Evolutionary conservation across 768 basidiomycete species (phyloP).

Genomic region (Nidularia pulvinata): DNA sequence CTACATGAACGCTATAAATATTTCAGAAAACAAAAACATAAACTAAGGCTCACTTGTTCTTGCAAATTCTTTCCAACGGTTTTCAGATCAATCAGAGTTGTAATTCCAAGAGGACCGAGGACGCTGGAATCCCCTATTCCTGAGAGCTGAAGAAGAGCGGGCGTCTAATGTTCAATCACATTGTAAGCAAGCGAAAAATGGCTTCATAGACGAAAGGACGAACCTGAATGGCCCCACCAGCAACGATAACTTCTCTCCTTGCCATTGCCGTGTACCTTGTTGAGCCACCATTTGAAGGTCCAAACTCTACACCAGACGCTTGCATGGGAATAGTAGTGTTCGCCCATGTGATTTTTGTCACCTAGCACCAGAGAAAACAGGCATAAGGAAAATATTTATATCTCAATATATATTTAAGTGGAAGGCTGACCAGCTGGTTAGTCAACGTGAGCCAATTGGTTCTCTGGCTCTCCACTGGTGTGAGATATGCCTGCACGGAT

Average conservation of each 20-base stretch:
- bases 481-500: slow-evolving; percentile 52
- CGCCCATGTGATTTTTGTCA: slow-evolving; percentile 42
- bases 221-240: slow-evolving; percentile 50
- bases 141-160: slow-evolving; percentile 50
- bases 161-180: slow-evolving; percentile 25
- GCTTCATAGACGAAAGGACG: not conserved
- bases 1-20: slow-evolving; percentile 11
- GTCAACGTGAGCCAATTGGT: slow-evolving; percentile 51
- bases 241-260: slow-evolving; percentile 48
- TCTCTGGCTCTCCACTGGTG: slow-evolving; percentile 45
- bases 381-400: not conserved
- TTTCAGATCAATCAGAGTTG: slow-evolving; percentile 40
- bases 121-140: slow-evolving; percentile 52
- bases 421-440: slow-evolving; percentile 27
- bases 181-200: not conserved
- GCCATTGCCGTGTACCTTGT: slow-evolving; percentile 39
- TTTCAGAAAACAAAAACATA: not conserved
- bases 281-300: slow-evolving; percentile 29
- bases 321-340: slow-evolving; percentile 30
- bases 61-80: slow-evolving; percentile 59
- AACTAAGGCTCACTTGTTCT: slow-evolving; percentile 36
- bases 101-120: slow-evolving; percentile 45
- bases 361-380: slow-evolving; percentile 17
- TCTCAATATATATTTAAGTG: no score
- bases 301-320: slow-evolving; percentile 47